Evolutionary conservation across 306 rosid species (phyloP).

Genomic region (Vigna trinervia): DNA sequence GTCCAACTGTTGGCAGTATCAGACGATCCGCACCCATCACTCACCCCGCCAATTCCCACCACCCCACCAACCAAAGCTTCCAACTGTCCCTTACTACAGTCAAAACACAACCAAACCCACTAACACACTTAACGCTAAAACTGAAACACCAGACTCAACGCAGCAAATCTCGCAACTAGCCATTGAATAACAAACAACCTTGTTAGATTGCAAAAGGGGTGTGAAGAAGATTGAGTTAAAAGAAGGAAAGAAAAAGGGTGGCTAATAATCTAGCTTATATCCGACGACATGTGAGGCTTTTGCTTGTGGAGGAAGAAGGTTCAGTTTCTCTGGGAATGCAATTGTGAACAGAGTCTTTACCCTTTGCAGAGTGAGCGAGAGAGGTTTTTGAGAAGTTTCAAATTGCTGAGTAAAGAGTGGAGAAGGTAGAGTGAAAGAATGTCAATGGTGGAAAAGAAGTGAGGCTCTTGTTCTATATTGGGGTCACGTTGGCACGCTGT

Average conservation of each 20-base stretch:
- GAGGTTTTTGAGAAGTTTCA: not conserved
- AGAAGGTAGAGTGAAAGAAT: constrained; percentile 11
- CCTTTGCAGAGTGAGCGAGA: constrained; percentile 30
- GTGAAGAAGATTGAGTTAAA: not conserved
- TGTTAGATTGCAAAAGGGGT: constrained; percentile 18
- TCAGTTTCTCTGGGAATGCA: constrained; percentile 19
- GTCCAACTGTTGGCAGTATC: constrained; percentile 82
- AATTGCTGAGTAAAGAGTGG: constrained; percentile 40
- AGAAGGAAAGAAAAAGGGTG: not conserved
- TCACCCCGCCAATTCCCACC: constrained; percentile 46
- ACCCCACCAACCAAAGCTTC: constrained; percentile 51
- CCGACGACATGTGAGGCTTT: constrained; percentile 78
- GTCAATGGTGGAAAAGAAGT: constrained; percentile 40
- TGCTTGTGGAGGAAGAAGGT: not conserved
- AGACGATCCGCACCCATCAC: constrained; percentile 86
- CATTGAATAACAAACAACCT: constrained; percentile 47
- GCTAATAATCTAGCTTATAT: constrained; percentile 67
- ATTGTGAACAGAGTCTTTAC: not conserved
- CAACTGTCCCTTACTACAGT: constrained; percentile 33
- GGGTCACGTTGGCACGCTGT: constrained; percentile 43
- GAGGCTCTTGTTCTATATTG: constrained; percentile 37
- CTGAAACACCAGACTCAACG: constrained; percentile 22
- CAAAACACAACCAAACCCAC: constrained; percentile 37
- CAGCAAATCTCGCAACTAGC: constrained; percentile 42
- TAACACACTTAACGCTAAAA: constrained; percentile 7